phyloP scores from a whole-genome alignment of 768 basidiomycete species.

The Paxillus involutus region DNA sequence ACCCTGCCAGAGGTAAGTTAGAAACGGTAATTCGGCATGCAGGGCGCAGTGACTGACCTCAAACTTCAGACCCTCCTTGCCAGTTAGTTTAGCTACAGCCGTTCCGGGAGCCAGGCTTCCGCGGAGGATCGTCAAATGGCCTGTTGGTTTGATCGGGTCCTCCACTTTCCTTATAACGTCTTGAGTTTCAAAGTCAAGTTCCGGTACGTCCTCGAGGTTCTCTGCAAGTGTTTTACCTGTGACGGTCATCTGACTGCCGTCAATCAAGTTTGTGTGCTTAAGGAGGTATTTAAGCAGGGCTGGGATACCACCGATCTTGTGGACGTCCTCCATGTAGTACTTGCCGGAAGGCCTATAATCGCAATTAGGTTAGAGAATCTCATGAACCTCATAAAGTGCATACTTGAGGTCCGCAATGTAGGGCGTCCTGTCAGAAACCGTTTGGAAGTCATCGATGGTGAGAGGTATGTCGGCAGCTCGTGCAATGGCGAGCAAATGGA shows the following conservation, averaged over 20 bases:
- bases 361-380: slow-evolving; percentile 3
- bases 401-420: slow-evolving; percentile 83
- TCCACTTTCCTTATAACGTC: slow-evolving; percentile 71
- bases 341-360: slow-evolving; percentile 69
- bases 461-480: slow-evolving; percentile 74
- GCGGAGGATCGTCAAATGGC: slow-evolving; percentile 83
- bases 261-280: slow-evolving; percentile 74
- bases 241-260: slow-evolving; percentile 82
- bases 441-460: slow-evolving; percentile 85
- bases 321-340: slow-evolving; percentile 90
- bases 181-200: slow-evolving; percentile 70
- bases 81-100: slow-evolving; percentile 91
- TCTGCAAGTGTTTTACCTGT: slow-evolving; percentile 90
- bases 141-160: slow-evolving; percentile 83
- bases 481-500: slow-evolving; percentile 84
- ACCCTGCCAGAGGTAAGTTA: slow-evolving; percentile 43
- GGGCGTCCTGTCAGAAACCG: slow-evolving; percentile 74
- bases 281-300: slow-evolving; percentile 83
- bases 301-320: slow-evolving; percentile 82
- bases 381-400: slow-evolving; percentile 19
- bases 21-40: background rate
- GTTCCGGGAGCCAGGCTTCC: slow-evolving; percentile 89
- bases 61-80: slow-evolving; percentile 85
- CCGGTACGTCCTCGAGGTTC: slow-evolving; percentile 77
- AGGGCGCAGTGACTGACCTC: slow-evolving; percentile 47